phyloP scores from a whole-genome alignment of 345 rosid species.

The Citrus medica region DNA sequence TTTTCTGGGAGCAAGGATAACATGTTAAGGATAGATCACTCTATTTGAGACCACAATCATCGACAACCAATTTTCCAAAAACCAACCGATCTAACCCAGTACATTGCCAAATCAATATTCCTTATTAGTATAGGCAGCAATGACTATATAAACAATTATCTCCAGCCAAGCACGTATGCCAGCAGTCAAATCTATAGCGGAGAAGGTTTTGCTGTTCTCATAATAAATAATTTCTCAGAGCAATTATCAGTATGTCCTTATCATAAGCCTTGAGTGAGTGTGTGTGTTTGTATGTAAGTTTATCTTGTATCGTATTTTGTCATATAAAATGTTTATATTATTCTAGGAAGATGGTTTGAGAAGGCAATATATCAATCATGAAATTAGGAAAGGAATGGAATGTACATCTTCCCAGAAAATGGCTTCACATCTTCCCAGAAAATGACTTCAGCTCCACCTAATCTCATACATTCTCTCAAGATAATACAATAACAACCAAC shows the following conservation, averaged over 20 bases:
- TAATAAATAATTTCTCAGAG: constrained; percentile 29
- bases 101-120: constrained; percentile 25
- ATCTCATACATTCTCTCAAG: neutral
- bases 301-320: neutral
- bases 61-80: constrained; percentile 23
- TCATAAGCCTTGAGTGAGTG: neutral
- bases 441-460: neutral
- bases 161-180: constrained; percentile 37
- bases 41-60: constrained; percentile 29
- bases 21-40: constrained; percentile 26
- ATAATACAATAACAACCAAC: neutral
- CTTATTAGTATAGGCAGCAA: constrained; percentile 38
- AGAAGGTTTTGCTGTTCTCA: constrained; percentile 36
- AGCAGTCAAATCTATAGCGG: constrained; percentile 32
- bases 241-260: constrained; percentile 9
- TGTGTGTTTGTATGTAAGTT: neutral
- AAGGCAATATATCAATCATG: neutral
- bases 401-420: neutral
- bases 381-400: neutral
- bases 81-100: constrained; percentile 18
- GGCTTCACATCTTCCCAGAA: too few species aligned
- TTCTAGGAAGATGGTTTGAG: neutral
- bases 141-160: constrained; percentile 52
- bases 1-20: constrained; percentile 33
- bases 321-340: neutral